Percentiles rank a stretch among this genome's conserved stretches.
Conservation (phyloP, 768 basidiomycete species). For the Tylopilus intermedius region DNA sequence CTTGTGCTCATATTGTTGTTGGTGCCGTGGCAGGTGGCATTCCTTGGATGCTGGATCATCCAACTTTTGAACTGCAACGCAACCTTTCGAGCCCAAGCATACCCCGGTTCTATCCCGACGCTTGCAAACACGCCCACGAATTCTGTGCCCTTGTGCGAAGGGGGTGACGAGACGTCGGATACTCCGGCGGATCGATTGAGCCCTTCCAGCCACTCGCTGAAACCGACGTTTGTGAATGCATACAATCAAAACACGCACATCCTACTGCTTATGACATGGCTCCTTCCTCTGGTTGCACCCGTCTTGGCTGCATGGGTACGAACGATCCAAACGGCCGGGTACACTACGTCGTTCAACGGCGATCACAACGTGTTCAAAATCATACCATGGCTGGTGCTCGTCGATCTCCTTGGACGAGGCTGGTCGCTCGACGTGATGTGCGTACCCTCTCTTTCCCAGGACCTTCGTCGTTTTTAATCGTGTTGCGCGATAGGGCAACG, state of each 20-base stretch:
- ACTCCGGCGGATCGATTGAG: background rate
- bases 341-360: conserved; percentile 73
- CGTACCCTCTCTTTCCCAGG: conserved; percentile 21
- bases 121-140: conserved; percentile 20
- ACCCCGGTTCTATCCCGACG: conserved; percentile 26
- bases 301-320: conserved; percentile 87
- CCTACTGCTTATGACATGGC: conserved; percentile 72
- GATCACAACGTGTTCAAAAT: conserved; percentile 71
- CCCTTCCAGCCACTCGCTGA: background rate
- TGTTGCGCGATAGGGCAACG: conserved; percentile 4
- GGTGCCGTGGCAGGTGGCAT: conserved; percentile 91
- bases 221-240: conserved; percentile 22
- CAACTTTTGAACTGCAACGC: conserved; percentile 64
- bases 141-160: conserved; percentile 21
- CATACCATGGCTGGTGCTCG: conserved; percentile 58
- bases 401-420: conserved; percentile 56
- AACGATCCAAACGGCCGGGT: conserved; percentile 74
- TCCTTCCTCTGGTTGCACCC: conserved; percentile 72
- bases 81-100: conserved; percentile 9
- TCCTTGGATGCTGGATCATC: conserved; percentile 77
- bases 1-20: conserved; percentile 64
- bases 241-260: conserved; percentile 55
- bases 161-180: conserved; percentile 2
- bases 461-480: background rate
- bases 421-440: conserved; percentile 40